Evolutionary conservation across 768 basidiomycete genomes (phyloP).

Genomic region (Mycena pura): DNA sequence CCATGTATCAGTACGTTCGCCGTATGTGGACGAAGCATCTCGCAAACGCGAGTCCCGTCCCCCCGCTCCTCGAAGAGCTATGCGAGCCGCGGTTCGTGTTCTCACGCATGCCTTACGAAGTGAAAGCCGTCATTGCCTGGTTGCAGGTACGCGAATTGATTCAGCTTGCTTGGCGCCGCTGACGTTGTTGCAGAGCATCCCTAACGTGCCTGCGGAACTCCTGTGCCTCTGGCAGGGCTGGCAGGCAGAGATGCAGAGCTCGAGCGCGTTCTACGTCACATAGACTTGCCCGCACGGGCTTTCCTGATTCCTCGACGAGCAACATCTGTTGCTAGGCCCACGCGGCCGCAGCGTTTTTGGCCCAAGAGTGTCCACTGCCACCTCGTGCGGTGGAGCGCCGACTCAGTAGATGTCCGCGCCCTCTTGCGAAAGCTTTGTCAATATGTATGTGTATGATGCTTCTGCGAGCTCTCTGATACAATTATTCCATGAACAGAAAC

Average conservation of each 20-base stretch:
- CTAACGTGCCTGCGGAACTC: neutral
- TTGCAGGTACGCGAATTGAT: slow-evolving; percentile 8
- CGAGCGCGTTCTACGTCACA: neutral
- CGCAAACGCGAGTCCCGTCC: slow-evolving; percentile 1
- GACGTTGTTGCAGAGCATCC: neutral
- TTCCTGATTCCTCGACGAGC: no score
- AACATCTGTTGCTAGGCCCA: no score
- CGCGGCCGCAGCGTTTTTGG: no score
- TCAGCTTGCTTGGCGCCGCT: neutral
- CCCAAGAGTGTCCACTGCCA: no score
- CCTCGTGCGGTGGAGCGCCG: no score
- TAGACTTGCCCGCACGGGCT: no score
- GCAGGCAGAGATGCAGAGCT: neutral
- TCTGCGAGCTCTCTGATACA: no score
- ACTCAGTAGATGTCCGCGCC: no score
- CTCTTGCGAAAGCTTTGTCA: no score
- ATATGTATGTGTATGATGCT: no score
- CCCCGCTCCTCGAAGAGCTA: slow-evolving; percentile 9
- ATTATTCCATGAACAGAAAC: no score
- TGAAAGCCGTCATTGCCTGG: slow-evolving; percentile 14
- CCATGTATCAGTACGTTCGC: slow-evolving; percentile 18
- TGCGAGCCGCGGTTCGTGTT: slow-evolving; percentile 18
- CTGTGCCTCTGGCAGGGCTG: slow-evolving; percentile 13
- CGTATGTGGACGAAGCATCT: slow-evolving; percentile 16
- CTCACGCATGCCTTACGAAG: slow-evolving; percentile 17